Evolutionary conservation across 2,329 filamentous ascomycete species (phyloP), one percentile per base, ranked within the genome.

Genomic region (Rhytidhysteron rufulum): DNA sequence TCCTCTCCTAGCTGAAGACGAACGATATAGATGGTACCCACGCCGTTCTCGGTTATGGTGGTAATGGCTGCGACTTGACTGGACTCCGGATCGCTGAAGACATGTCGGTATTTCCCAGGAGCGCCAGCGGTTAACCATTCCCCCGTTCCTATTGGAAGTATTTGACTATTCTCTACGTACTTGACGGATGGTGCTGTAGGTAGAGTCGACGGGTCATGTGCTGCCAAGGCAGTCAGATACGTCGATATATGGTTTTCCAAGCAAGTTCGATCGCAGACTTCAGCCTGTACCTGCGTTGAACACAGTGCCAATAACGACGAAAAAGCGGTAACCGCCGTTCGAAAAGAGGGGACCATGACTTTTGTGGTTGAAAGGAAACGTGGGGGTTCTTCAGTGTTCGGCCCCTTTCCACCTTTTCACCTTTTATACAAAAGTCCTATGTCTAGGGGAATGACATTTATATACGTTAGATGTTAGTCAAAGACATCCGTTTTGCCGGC

Each of bases 131-230:
- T 17, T 21, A 24, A 6, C 43, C 43, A 45, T 21, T 31, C 31
- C 8, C 43, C 43, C 4, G 30, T 40, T 5, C 43, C 43, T 13
- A 45, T 19, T 15, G 39, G 33, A 3, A 45, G n/a, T 4, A 36
- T n/a, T 16, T 42, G 40, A 20, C 37, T 37, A 22, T 45, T 45
- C 19, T 45, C 43, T 5, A 43, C 40, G 29, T 45, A 45, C 19
- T 25, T 45, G 4, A 42, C 35, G 29, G 27, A 18, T 16, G 43
- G 25, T 3, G 40, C 21, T 7, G 39, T 39, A 4, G 31, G 25
- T 10, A 45, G 31, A 20, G 13, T 4, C 3, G 30, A 35, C 9
- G 39, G 40, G 24, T 45, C 32, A 22, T 45, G 43, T 8, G 39
- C 35, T 13, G 37, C 36, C 17, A 45, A 20, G 13, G 43, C 43